Evolutionary conservation across 176 grass and related monocot species (phyloP).

Genomic region (Eremochloa ophiuroides): DNA sequence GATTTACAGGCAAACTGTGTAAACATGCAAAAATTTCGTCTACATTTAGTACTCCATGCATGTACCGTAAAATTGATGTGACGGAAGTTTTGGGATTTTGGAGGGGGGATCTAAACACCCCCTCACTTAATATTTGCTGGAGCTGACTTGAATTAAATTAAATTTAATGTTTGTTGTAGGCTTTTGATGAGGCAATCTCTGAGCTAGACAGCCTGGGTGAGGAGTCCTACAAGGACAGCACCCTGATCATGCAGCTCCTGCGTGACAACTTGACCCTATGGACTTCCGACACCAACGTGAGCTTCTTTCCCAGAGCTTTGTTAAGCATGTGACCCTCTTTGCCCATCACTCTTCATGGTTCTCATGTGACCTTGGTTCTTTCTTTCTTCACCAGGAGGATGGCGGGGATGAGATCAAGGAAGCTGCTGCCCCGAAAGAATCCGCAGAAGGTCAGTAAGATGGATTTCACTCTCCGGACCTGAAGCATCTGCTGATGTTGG

Average conservation of each 20-base stretch:
- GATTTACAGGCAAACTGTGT: no score
- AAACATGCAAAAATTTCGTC: no score
- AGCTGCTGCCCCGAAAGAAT: slow-evolving; percentile 51
- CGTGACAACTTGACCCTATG: slow-evolving; percentile 91
- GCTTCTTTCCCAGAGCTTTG: background rate
- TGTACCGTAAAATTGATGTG: no score
- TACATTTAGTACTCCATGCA: no score
- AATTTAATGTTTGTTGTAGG: slow-evolving; percentile 22
- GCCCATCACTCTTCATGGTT: background rate
- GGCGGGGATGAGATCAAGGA: slow-evolving; percentile 69
- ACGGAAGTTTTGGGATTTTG: no score
- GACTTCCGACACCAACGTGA: slow-evolving; percentile 80
- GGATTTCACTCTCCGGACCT: slow-evolving; percentile 4
- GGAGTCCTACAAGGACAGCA: slow-evolving; percentile 96
- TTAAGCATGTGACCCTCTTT: background rate
- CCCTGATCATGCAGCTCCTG: slow-evolving; percentile 88
- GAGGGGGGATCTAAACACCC: no score
- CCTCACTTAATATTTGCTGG: background rate
- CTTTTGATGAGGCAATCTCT: slow-evolving; percentile 89
- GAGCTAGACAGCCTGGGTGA: slow-evolving; percentile 88
- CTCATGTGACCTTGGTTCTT: slow-evolving; percentile 5
- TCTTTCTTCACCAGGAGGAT: slow-evolving; percentile 40
- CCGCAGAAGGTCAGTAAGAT: slow-evolving; percentile 47
- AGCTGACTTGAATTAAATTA: background rate
- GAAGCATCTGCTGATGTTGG: slow-evolving; percentile 19